Conservation (phyloP, 2,329 filamentous ascomycete genomes). For the Metarhizium anisopliae region DNA sequence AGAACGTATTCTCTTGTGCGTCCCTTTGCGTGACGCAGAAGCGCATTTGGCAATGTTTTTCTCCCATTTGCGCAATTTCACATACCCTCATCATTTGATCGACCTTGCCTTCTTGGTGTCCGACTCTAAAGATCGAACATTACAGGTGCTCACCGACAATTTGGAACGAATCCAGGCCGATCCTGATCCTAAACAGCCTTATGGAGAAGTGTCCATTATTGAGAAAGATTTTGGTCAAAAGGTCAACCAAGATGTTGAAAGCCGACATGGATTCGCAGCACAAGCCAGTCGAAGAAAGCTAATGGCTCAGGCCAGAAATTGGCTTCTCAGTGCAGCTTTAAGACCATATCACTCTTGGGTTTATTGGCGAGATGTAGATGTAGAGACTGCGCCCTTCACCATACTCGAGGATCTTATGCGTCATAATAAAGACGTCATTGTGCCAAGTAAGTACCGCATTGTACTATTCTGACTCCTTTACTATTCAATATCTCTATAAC, state of each 20-base stretch:
- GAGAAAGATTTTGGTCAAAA: slow-evolving; percentile 99
- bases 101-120: slow-evolving; percentile 95
- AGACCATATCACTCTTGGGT: slow-evolving; percentile 97
- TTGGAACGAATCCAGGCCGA: slow-evolving; percentile 74
- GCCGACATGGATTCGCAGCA: slow-evolving; percentile 91
- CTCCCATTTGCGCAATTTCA: slow-evolving; percentile 91
- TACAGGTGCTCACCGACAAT: slow-evolving; percentile 64
- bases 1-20: slow-evolving; percentile 90
- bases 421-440: slow-evolving; percentile 97
- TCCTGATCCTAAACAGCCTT: slow-evolving; percentile 69
- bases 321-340: slow-evolving; percentile 86
- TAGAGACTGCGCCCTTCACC: slow-evolving; percentile 92
- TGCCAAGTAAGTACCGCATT: slow-evolving; percentile 66
- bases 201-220: slow-evolving; percentile 94
- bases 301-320: slow-evolving; percentile 97
- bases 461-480: background rate
- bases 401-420: slow-evolving; percentile 97
- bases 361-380: slow-evolving; percentile 98
- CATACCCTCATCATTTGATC: slow-evolving; percentile 92
- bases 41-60: slow-evolving; percentile 97
- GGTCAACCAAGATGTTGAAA: slow-evolving; percentile 96
- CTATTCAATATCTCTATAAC: background rate
- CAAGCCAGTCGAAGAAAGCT: slow-evolving; percentile 89
- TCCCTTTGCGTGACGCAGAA: slow-evolving; percentile 86
- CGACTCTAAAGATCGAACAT: slow-evolving; percentile 88